phyloP scores from a whole-genome alignment of 2,329 filamentous ascomycete species.

The Xylariaceae sp. region DNA sequence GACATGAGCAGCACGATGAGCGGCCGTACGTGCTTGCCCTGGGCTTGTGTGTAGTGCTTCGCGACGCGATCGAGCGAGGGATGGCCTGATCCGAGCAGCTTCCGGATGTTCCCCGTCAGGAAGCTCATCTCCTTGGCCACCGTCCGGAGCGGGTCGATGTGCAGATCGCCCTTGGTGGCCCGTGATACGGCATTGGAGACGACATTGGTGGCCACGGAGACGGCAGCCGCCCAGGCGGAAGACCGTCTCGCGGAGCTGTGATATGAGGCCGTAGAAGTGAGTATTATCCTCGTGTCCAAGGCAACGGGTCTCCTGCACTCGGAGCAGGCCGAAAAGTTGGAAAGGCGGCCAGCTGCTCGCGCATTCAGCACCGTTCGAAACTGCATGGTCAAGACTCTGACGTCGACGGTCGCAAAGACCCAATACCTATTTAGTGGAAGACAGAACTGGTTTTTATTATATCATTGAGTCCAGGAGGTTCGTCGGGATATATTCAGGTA shows the following conservation, averaged over 20 bases:
- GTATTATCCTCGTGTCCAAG: conserved; percentile 31
- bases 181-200: conserved; percentile 62
- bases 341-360: conserved; percentile 32
- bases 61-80: conserved; percentile 90
- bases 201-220: conserved; percentile 64
- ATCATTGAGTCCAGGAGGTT: conserved; percentile 6
- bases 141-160: conserved; percentile 79
- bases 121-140: conserved; percentile 98
- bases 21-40: conserved; percentile 94
- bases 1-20: conserved; percentile 96
- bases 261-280: conserved; percentile 34
- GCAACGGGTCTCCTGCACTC: conserved; percentile 34
- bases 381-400: conserved; percentile 41
- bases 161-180: conserved; percentile 59
- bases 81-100: conserved; percentile 89
- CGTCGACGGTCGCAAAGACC: conserved; percentile 23
- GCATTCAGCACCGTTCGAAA: conserved; percentile 45
- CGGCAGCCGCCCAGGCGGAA: conserved; percentile 72
- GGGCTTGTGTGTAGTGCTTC: conserved; percentile 95
- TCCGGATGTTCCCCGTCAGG: conserved; percentile 85
- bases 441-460: conserved; percentile 6
- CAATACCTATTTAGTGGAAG: conserved; percentile 26
- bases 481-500: too few species aligned
- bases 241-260: conserved; percentile 43
- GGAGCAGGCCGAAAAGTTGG: conserved; percentile 37